These are phyloP conservation scores for Plicaturopsis crispa DNA, from an alignment of 768 basidiomycete species.

Conservation along the genomic window DNA sequence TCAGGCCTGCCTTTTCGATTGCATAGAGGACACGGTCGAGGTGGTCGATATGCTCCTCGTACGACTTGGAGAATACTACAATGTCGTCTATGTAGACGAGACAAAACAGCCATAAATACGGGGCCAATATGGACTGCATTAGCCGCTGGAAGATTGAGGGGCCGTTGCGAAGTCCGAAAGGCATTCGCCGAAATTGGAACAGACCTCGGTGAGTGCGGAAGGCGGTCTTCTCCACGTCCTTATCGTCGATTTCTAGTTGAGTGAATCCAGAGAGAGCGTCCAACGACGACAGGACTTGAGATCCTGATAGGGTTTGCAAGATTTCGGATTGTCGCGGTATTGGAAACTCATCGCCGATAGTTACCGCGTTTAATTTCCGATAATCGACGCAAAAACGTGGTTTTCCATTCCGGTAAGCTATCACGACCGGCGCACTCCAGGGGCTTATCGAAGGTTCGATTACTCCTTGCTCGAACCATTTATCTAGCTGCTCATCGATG, in stretches of 20 bases:
- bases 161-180: slow-evolving; percentile 12
- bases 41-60: slow-evolving; percentile 23
- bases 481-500: slow-evolving; percentile 20
- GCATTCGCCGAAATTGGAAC: slow-evolving; percentile 1
- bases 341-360: slow-evolving; percentile 17
- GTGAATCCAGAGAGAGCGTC: slow-evolving; percentile 18
- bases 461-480: background rate
- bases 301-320: background rate
- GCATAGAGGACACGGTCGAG: slow-evolving; percentile 21
- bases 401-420: slow-evolving; percentile 3
- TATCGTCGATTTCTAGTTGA: slow-evolving; percentile 7
- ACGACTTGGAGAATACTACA: slow-evolving; percentile 21
- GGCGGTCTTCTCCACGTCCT: background rate
- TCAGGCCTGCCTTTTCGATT: slow-evolving; percentile 18
- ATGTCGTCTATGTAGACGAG: slow-evolving; percentile 38
- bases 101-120: slow-evolving; percentile 29
- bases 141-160: slow-evolving; percentile 32
- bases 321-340: slow-evolving; percentile 17
- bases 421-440: slow-evolving; percentile 19
- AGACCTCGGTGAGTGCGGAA: slow-evolving; percentile 3
- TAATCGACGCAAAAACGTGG: background rate
- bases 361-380: slow-evolving; percentile 11
- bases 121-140: slow-evolving; percentile 28
- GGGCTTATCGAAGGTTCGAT: slow-evolving; percentile 4
- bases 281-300: slow-evolving; percentile 9